Evolutionary conservation across 352 stramenopile species (phyloP), one percentile per base, ranked within the genome.

Genomic region (Globisporangium paroecandrum): DNA sequence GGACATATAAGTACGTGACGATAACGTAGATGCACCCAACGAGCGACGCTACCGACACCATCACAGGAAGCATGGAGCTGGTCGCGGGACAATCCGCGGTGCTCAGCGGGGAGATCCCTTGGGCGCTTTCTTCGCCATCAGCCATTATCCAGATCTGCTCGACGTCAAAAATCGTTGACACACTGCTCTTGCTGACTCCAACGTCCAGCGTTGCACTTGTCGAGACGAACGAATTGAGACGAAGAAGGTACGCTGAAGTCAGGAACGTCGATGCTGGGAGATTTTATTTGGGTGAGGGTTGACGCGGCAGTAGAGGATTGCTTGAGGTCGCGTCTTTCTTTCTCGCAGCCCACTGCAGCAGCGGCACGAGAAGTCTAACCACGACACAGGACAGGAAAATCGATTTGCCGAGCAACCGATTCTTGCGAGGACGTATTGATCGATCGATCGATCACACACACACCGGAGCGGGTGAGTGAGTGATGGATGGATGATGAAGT

Each of bases 21-120:
- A 94, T 81, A 43, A 94, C 81, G 75, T 94, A 94, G 58, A 92
- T 77, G 43, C 84, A 94, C 8, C 86, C 86, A 58, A 90, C 64
- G 15, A 94, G 70, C 24, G 86, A 94, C 10, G 83, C 71, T 6
- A 86, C 47, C 1, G 86, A 94, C 4, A 89, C 87, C 25, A 90
- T 68, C 5, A 92, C 66, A 0, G 83, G 84, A 2, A 94, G 75
- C 43, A 89, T 68, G 58, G 66, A 78, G 65, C 76, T 89, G 12
- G 65, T 69, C 6, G 70, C 67, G 0, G 77, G 80, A 62, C 83
- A 92, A 55, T 83, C 70, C 0, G 64, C 69, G 60, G 63, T 65
- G 0, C 49, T 54, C 22, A 71, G 54, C 13, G 66, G 57, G 25
- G 65, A 64, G 10, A 24, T 43, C 20, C 46, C 57, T 12, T 43